A percentile compares a stretch with the other conserved stretches of the same genome.
Evolutionary conservation across 805 yeast genomes (phyloP).

Genomic region (Ogataea pignaliae): DNA sequence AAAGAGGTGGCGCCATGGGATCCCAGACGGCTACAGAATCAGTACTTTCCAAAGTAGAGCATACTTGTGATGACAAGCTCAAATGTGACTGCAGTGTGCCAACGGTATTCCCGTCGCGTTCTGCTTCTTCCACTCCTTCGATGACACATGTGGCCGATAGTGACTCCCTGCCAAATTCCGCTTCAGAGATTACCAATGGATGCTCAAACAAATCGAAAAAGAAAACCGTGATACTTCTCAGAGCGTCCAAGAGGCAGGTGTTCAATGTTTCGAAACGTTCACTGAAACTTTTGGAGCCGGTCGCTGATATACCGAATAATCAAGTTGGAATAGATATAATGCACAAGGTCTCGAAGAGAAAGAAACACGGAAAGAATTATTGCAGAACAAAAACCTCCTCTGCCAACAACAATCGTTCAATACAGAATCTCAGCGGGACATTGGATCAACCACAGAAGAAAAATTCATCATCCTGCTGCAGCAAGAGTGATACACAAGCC

Average conservation of each 20-base stretch:
- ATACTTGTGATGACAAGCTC: too few species aligned
- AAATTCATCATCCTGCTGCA: too few species aligned
- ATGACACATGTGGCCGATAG: not conserved
- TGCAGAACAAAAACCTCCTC: conserved; percentile 9
- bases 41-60: too few species aligned
- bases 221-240: conserved; percentile 28
- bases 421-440: not conserved
- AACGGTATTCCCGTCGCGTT: too few species aligned
- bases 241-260: conserved; percentile 33
- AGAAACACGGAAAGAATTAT: conserved; percentile 14
- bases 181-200: not conserved
- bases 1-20: not conserved
- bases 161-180: not conserved
- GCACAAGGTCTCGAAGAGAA: conserved; percentile 16
- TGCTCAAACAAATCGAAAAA: conserved; percentile 6
- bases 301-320: conserved; percentile 29
- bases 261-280: conserved; percentile 33
- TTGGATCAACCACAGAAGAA: too few species aligned
- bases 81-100: too few species aligned
- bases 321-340: conserved; percentile 29
- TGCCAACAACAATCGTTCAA: not conserved
- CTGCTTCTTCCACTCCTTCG: not conserved
- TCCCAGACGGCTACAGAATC: too few species aligned
- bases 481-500: too few species aligned
- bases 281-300: conserved; percentile 30